Evolutionary conservation across 2,329 filamentous ascomycete genomes (phyloP).

Genomic region (Claviceps spartinae): DNA sequence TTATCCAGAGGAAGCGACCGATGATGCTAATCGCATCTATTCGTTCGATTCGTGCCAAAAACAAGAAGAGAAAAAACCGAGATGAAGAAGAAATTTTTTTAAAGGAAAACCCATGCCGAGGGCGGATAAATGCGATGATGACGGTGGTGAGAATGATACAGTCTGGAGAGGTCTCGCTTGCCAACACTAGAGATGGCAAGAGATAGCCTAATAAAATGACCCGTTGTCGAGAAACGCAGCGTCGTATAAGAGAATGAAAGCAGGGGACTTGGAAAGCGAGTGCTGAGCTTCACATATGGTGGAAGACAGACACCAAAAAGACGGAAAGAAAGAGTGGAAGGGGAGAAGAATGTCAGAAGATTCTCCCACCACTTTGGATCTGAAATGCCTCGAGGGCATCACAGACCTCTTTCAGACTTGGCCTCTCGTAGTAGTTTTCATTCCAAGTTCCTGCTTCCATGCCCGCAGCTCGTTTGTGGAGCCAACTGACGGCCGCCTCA

Average conservation of each 20-base stretch:
- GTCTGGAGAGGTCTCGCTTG: too few relatives aligned
- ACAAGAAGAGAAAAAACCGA: too few relatives aligned
- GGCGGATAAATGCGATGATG: too few relatives aligned
- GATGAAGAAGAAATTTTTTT: too few relatives aligned
- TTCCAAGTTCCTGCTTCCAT: constrained; percentile 31
- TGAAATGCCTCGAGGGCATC: constrained; percentile 16
- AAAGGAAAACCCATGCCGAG: too few relatives aligned
- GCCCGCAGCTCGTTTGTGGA: constrained; percentile 25
- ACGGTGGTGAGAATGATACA: too few relatives aligned
- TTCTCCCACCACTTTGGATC: neutral
- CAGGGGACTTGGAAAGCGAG: neutral
- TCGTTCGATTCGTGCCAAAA: too few relatives aligned
- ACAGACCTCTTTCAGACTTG: constrained; percentile 30
- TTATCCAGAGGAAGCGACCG: too few relatives aligned
- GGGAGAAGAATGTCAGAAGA: neutral
- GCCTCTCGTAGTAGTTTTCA: constrained; percentile 36
- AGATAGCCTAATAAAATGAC: too few relatives aligned
- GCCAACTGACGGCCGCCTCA: constrained; percentile 31
- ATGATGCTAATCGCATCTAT: too few relatives aligned
- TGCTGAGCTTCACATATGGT: too few relatives aligned
- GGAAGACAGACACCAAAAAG: neutral
- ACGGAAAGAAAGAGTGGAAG: neutral
- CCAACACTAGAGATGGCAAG: too few relatives aligned
- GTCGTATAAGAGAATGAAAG: neutral
- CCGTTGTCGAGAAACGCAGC: neutral